Evolutionary conservation across 331 rosid genomes (phyloP), one percentile per base, ranked within the genome.

Genomic region (Malus hybrid): DNA sequence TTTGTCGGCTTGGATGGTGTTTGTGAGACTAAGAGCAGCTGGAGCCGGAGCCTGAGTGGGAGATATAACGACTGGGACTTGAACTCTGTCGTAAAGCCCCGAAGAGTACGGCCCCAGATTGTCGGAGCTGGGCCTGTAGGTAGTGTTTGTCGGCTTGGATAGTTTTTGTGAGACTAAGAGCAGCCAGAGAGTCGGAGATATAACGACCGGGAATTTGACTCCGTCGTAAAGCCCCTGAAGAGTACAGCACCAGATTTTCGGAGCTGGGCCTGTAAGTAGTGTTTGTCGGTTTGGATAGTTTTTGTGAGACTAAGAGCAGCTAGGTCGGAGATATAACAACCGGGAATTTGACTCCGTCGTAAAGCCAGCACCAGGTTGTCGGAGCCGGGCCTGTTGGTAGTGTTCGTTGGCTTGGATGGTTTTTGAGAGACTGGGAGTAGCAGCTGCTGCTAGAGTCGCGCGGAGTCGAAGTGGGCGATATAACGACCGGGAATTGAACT

Each of bases 61-160:
- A 69, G 97, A 82, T 6, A 88, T 8, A 3, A 63, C 76, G 0
- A 81, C 72, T 1, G 92, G 96, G 73, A 90, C 85, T 29, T 28
- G 87, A 57, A 82, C 72, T 36, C 88, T 93, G 9, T 70, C 34
- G 36, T 6, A 64, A 88, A 84, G 33, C 81, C 89, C 65, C 94
- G 70, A 91, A 61, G 80, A 93, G 89, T 13, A 89, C 16, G 1
- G 96, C 96, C 20, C 97, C 91, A 1, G 93, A 90, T 19, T 85
- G 66, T 52, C 31, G 91, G 0, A 93, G 91, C 36, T 85, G 60
- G 0, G 94, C 84, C 71, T 88, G 86, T 4, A 90, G 77, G 34
- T 55, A 74, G 0, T 73, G 80, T 80, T 81, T 83, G 7, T 33
- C 36, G 7, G 7, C 36, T 33, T 33, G 36, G 36, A 33, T 33